phyloP scores from a whole-genome alignment of 2,329 filamentous ascomycete genomes.

The Fusarium mundagurra region DNA sequence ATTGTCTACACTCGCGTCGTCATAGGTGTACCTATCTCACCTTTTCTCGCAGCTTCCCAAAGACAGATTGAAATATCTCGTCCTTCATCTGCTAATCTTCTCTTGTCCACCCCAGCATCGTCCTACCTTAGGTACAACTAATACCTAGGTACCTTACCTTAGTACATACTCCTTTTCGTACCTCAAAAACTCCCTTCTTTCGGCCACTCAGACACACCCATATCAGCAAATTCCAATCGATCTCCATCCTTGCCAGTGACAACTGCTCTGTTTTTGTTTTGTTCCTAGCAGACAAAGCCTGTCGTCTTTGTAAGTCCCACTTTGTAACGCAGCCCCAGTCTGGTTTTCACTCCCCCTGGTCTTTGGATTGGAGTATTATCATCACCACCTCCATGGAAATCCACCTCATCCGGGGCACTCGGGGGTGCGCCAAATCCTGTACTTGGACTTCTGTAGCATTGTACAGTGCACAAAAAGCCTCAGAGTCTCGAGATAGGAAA shows the following conservation, averaged over 20 bases:
- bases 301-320: conserved; percentile 27
- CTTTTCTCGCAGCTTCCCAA: conserved; percentile 13
- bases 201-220: conserved; percentile 12
- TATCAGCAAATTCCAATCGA: conserved; percentile 25
- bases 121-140: neutral
- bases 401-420: conserved; percentile 26
- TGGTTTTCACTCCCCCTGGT: conserved; percentile 18
- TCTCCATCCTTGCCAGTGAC: conserved; percentile 15
- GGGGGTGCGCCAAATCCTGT: neutral
- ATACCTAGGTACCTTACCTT: too few relatives aligned
- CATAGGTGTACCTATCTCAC: neutral
- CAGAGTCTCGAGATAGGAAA: conserved; percentile 1
- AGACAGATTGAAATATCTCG: neutral
- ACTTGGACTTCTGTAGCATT: neutral
- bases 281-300: conserved; percentile 13
- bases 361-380: conserved; percentile 25
- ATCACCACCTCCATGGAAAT: conserved; percentile 19
- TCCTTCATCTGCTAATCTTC: neutral
- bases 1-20: neutral
- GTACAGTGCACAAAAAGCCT: conserved; percentile 31
- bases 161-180: neutral
- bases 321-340: conserved; percentile 7
- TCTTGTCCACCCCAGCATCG: neutral
- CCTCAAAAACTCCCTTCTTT: conserved; percentile 6
- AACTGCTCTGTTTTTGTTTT: conserved; percentile 30